Percentiles rank a stretch among this genome's conserved stretches.
phyloP scores from a whole-genome alignment of 2,329 filamentous ascomycete species.

The Aspergillus sp. region DNA sequence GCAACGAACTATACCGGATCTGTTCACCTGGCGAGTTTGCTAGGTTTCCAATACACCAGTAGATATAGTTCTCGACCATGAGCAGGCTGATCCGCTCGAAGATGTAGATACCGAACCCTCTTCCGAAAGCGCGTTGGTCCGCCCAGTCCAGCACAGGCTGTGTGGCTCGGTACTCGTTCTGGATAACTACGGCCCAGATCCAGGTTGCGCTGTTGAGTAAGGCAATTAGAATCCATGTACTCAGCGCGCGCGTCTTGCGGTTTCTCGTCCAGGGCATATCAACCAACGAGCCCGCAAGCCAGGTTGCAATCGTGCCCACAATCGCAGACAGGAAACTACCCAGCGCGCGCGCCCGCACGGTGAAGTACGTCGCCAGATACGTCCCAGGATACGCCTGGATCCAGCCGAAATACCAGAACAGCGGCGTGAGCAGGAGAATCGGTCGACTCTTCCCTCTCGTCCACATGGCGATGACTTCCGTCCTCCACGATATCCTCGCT shows the following conservation, averaged over 20 bases:
- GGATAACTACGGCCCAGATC: constrained; percentile 50
- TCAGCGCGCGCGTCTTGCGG: constrained; percentile 42
- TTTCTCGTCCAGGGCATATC: constrained; percentile 40
- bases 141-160: constrained; percentile 47
- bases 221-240: constrained; percentile 44
- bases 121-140: constrained; percentile 40
- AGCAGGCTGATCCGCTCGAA: constrained; percentile 41
- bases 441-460: constrained; percentile 25
- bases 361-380: constrained; percentile 46
- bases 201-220: constrained; percentile 46
- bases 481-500: constrained; percentile 22
- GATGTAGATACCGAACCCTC: constrained; percentile 44
- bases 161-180: constrained; percentile 48
- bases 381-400: constrained; percentile 45
- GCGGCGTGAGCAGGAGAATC: constrained; percentile 38
- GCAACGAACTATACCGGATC: constrained; percentile 47
- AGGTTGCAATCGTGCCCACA: constrained; percentile 41
- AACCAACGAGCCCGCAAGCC: constrained; percentile 37
- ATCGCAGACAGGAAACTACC: constrained; percentile 40
- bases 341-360: constrained; percentile 42
- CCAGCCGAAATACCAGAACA: constrained; percentile 36
- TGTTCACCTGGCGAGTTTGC: constrained; percentile 47
- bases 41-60: constrained; percentile 50
- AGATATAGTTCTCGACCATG: constrained; percentile 48
- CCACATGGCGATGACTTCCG: constrained; percentile 40